These are phyloP conservation scores for Nakaseomyces nivariensis DNA, from an alignment of 1,139 yeast species.

Conservation along the genomic window DNA sequence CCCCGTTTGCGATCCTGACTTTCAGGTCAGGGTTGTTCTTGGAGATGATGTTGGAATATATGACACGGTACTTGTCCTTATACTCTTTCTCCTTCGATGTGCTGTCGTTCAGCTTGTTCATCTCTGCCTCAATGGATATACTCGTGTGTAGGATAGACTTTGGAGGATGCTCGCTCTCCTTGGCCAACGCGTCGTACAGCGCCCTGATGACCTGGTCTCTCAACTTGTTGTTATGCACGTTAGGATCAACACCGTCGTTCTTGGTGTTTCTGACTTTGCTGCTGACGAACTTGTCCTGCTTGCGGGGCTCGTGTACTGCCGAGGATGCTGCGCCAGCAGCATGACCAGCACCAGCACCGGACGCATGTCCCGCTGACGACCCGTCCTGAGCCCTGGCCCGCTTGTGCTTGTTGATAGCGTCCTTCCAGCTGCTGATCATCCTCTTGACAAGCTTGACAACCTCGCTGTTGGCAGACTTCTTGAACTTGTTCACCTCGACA, in stretches of 20 bases:
- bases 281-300: conserved; percentile 31
- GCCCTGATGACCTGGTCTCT: conserved; percentile 81
- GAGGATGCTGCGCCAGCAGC: conserved; percentile 7
- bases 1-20: conserved; percentile 53
- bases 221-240: conserved; percentile 60
- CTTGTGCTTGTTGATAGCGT: conserved; percentile 73
- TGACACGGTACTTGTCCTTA: conserved; percentile 71
- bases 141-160: conserved; percentile 52
- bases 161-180: conserved; percentile 56
- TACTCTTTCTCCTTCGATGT: conserved; percentile 34
- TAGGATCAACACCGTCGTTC: conserved; percentile 68
- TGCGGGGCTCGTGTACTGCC: conserved; percentile 23
- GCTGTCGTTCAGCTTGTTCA: conserved; percentile 28
- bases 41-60: conserved; percentile 78
- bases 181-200: conserved; percentile 78
- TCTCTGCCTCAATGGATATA: conserved; percentile 63
- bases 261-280: conserved; percentile 62
- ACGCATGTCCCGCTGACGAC: too few relatives aligned
- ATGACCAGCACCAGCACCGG: too few relatives aligned
- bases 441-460: conserved; percentile 65
- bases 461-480: conserved; percentile 57
- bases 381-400: conserved; percentile 14
- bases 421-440: conserved; percentile 85
- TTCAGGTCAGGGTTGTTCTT: conserved; percentile 83
- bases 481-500: conserved; percentile 83